Evolutionary conservation across 352 stramenopile genomes (phyloP).

Genomic region (Hyphochytrium catenoides): DNA sequence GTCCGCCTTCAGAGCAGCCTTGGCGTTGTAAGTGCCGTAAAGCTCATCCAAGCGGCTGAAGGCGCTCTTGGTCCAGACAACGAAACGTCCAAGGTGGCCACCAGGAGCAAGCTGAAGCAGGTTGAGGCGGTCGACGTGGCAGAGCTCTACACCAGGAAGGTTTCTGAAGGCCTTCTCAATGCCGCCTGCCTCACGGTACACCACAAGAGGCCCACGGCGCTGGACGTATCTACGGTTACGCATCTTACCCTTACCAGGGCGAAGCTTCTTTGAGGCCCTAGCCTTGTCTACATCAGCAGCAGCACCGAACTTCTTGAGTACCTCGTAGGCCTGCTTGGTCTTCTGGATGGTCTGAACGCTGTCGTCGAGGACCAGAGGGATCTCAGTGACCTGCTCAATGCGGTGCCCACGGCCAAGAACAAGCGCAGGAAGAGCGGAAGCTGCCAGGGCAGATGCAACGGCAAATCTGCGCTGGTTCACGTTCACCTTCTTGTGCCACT

Average conservation of each 20-base stretch:
- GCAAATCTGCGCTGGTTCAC: conserved; percentile 93
- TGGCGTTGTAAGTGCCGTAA: conserved; percentile 80
- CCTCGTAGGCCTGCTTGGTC: conserved; percentile 81
- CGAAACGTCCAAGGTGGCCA: conserved; percentile 95
- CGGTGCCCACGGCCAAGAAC: conserved; percentile 93
- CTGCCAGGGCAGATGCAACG: conserved; percentile 86
- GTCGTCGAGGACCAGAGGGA: conserved; percentile 90
- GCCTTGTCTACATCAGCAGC: conserved; percentile 90
- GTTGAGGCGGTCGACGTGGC: conserved; percentile 91
- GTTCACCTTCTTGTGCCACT: conserved; percentile 97
- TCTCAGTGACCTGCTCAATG: conserved; percentile 88
- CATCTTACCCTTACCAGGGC: conserved; percentile 93
- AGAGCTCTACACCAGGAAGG: conserved; percentile 90
- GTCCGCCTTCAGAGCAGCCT: conserved; percentile 64
- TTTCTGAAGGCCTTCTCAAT: conserved; percentile 90
- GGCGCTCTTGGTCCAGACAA: conserved; percentile 93
- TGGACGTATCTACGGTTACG: conserved; percentile 90
- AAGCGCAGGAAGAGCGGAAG: conserved; percentile 83
- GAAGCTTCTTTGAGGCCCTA: conserved; percentile 92
- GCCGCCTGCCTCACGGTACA: conserved; percentile 81
- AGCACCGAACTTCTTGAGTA: conserved; percentile 79
- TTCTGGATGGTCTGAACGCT: conserved; percentile 76
- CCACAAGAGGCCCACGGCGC: conserved; percentile 82
- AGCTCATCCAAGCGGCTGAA: conserved; percentile 90
- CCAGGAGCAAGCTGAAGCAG: conserved; percentile 89